Conservation (phyloP, 306 rosid genomes). For the Adenanthera pavonina region DNA sequence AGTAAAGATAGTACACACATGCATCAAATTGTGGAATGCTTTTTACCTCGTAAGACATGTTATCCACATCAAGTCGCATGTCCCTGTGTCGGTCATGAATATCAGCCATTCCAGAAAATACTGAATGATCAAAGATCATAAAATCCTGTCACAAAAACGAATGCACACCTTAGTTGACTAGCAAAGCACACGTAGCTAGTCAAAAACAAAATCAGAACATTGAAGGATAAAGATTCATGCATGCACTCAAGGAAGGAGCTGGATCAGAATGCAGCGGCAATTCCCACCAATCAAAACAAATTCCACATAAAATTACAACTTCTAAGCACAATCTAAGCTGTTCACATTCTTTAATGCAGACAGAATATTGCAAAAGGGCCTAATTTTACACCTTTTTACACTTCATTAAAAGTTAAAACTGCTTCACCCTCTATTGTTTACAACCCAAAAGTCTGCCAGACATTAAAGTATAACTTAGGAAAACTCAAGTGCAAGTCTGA, state of each 20-base stretch:
- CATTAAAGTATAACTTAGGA: background rate
- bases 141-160: slow-evolving; percentile 67
- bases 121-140: slow-evolving; percentile 88
- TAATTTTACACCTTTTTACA: background rate
- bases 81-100: slow-evolving; percentile 91
- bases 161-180: slow-evolving; percentile 36
- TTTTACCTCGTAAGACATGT: slow-evolving; percentile 97
- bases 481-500: background rate
- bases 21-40: slow-evolving; percentile 16
- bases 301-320: slow-evolving; percentile 2
- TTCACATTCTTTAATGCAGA: background rate
- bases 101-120: slow-evolving; percentile 87
- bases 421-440: background rate
- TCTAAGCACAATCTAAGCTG: slow-evolving; percentile 3
- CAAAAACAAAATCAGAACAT: slow-evolving; percentile 24
- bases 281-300: slow-evolving; percentile 12
- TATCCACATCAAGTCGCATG: slow-evolving; percentile 97
- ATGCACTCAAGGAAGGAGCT: background rate
- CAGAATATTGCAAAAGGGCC: background rate
- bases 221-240: background rate
- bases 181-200: background rate
- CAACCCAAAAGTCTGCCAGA: background rate
- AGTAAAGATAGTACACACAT: background rate
- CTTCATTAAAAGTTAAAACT: background rate
- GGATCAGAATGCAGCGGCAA: slow-evolving; percentile 5